Evolutionary conservation across 768 basidiomycete genomes (phyloP).

Genomic region (Amanita molliuscula): DNA sequence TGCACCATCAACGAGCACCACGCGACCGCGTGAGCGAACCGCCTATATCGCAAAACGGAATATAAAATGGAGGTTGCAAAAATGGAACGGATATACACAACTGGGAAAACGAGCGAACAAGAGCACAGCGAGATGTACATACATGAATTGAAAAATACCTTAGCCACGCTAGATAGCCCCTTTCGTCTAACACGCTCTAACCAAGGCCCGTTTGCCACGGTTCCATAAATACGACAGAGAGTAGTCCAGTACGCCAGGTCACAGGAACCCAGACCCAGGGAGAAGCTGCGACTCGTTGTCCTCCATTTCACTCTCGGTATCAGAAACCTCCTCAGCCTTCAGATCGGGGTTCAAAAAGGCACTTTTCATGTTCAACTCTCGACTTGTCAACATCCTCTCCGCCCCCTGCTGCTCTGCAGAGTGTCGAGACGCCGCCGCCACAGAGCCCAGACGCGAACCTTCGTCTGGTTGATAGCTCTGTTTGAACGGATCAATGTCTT

Average conservation of each 20-base stretch:
- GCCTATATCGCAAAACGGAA: too few species aligned
- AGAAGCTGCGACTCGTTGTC: slow-evolving; percentile 24
- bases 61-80: background rate
- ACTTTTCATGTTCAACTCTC: slow-evolving; percentile 33
- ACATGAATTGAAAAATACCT: background rate
- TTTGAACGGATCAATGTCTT: slow-evolving; percentile 32
- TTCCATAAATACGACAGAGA: background rate
- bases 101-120: background rate
- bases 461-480: slow-evolving; percentile 21
- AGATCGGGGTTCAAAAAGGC: slow-evolving; percentile 17
- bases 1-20: too few species aligned
- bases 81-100: background rate
- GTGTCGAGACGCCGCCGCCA: background rate
- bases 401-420: slow-evolving; percentile 9
- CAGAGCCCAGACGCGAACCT: slow-evolving; percentile 1
- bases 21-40: too few species aligned
- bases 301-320: slow-evolving; percentile 14
- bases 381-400: slow-evolving; percentile 24
- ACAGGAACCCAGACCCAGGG: slow-evolving; percentile 28
- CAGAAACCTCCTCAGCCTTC: slow-evolving; percentile 4
- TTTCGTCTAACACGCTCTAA: background rate
- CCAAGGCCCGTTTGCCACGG: background rate
- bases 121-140: background rate
- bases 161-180: background rate
- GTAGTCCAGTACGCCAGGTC: background rate